Base-by-base conservation (phyloP, 2,329 filamentous ascomycete species). In the Dactylellina leptospora region DNA sequence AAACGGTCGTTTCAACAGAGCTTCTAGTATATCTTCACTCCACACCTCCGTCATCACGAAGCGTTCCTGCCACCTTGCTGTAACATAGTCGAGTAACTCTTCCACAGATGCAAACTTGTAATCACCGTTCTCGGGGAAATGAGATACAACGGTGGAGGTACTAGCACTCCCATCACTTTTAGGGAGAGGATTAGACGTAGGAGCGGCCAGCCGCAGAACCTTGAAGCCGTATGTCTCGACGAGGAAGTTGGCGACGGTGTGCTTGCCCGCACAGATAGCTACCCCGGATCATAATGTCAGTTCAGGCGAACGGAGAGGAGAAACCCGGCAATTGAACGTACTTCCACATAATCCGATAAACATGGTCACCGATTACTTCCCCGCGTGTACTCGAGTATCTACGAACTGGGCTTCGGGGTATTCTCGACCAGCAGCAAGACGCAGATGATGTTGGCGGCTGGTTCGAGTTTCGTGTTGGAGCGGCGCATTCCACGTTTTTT, bases 31-130 rank as follows among this genome's bases (percentile, higher is more conserved):
- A 1, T 80, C 79, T 75, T 92, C 89, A 75, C 88, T 87, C 81
- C 88, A 86, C 74, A 97, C 88, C 78, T 95, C 89, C 2, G 90
- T 95, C 1, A 89, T 95, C 13, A 97, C 91, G 85, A 90, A 99
- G 61, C 88, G 87, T 64, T 88, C 85, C 74, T 85, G 87, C 95
- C 95, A 99, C 79, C 87, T 83, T 78, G 87, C 86, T 2, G 93
- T 97, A 64, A 96, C 91, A 78, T 91, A 93, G 53, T 96, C 89
- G 22, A 97, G 83, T 20, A 99, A 85, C 0, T 84, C 84, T 22
- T 89, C 85, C 27, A 88, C 82, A 16, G 84, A 85, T 18, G 84
- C 77, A 78, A 95, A 93, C 16, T 44, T 38, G 13, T 38, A 33
- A 30, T 55, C 28, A 11, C 40, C 42, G 42, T 59, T 38, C 16